These are phyloP conservation scores for Alternaria solani DNA, from an alignment of 2,329 filamentous ascomycete genomes.

Conservation along the genomic window DNA sequence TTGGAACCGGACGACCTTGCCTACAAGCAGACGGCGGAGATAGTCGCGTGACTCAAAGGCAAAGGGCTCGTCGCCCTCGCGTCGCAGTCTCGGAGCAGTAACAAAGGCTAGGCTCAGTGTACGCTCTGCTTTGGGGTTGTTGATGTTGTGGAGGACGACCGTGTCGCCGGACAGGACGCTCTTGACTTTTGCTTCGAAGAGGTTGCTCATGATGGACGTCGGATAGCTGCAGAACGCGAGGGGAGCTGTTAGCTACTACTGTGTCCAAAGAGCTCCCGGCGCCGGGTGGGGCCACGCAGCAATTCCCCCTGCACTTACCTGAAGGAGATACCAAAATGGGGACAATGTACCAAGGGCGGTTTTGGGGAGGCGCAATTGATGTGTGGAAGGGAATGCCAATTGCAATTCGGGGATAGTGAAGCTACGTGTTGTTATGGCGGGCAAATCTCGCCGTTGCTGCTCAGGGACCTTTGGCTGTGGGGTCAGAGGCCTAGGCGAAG, in stretches of 20 bases:
- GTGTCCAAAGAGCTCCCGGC: constrained; percentile 30
- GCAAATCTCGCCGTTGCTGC: constrained; percentile 20
- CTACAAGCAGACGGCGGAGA: constrained; percentile 81
- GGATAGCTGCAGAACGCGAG: constrained; percentile 22
- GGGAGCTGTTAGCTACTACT: constrained; percentile 39
- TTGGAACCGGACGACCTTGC: constrained; percentile 85
- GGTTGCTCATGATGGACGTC: constrained; percentile 38
- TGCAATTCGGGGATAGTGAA: constrained; percentile 12
- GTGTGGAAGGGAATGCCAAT: constrained; percentile 7
- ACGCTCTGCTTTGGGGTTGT: constrained; percentile 83
- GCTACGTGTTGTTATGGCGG: constrained; percentile 23
- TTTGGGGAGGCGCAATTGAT: constrained; percentile 18
- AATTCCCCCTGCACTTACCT: constrained; percentile 12
- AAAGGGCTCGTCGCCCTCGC: constrained; percentile 90
- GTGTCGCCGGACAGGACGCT: constrained; percentile 94
- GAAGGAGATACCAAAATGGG: constrained; percentile 14
- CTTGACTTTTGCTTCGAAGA: constrained; percentile 71
- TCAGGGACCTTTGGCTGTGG: constrained; percentile 21
- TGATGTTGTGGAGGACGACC: constrained; percentile 80
- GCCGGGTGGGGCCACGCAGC: constrained; percentile 11
- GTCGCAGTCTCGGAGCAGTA: constrained; percentile 82
- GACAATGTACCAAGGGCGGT: not conserved
- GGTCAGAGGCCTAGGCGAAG: constrained; percentile 23
- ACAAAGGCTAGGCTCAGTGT: constrained; percentile 92
- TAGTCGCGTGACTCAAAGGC: constrained; percentile 96